Percentiles rank a stretch among this genome's conserved stretches.
These are phyloP conservation scores for Starmerella davenportii DNA, from an alignment of 805 yeast genomes.

Conservation along the genomic window DNA sequence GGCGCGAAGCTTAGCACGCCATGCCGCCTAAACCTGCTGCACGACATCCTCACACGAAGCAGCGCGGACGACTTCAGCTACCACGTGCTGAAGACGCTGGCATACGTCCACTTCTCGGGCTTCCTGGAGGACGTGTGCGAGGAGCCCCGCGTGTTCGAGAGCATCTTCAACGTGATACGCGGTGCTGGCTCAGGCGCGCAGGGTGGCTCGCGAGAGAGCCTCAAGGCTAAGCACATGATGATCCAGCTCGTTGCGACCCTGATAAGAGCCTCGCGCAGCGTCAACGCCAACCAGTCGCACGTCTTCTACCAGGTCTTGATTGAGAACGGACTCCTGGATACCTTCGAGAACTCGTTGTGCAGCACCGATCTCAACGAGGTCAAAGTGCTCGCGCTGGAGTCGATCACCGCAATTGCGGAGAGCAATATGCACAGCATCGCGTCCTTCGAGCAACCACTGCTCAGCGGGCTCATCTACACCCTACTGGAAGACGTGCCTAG, in stretches of 20 bases:
- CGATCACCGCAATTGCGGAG: conserved; percentile 1
- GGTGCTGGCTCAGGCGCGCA: neutral
- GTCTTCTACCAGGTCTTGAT: conserved; percentile 48
- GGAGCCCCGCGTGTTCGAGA: neutral
- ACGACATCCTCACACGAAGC: conserved; percentile 61
- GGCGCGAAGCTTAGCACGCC: conserved; percentile 49
- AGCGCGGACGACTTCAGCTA: conserved; percentile 65
- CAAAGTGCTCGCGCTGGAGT: conserved; percentile 58
- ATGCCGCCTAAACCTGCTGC: conserved; percentile 59
- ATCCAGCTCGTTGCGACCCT: conserved; percentile 66
- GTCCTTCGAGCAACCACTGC: neutral
- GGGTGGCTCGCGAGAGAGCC: neutral
- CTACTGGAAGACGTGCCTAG: neutral
- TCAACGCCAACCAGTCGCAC: conserved; percentile 42
- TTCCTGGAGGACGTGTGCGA: conserved; percentile 35
- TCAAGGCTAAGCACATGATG: conserved; percentile 31
- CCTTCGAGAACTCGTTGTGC: conserved; percentile 53
- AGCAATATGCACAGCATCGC: neutral
- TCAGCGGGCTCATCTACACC: neutral
- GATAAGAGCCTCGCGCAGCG: conserved; percentile 50
- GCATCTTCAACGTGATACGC: neutral
- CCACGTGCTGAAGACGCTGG: conserved; percentile 45
- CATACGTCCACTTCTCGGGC: conserved; percentile 50
- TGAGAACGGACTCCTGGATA: conserved; percentile 47
- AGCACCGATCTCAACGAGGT: conserved; percentile 28